Base-by-base conservation (phyloP, 179 eudicot species). In the Sideroxylon spinosum region DNA sequence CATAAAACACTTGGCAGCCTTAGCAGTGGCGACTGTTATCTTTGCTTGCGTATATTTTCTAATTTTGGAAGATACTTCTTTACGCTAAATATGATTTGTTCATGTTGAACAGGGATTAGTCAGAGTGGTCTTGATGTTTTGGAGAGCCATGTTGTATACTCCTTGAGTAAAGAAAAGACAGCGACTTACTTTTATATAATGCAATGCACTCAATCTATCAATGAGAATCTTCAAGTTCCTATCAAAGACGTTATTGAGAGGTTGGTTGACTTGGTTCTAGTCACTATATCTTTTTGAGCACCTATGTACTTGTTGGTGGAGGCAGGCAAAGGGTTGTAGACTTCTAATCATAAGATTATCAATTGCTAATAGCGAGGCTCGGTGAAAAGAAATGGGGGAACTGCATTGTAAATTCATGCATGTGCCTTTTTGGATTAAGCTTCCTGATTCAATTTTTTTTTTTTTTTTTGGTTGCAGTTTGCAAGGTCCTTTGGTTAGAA, bases 81-180 rank as follows among this genome's bases (percentile, higher is more conserved):
- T 0, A 17, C 19, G 20, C 17, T 19, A 19, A 57, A 57, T 19
- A 16, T 57, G 62, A n/a, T 57, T 79, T 59, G 22, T 80, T 73
- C 49, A 69, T 60, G 77, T 74, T 61, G 75, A 81, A 76, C 86
- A 92, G 97, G 89, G 46, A 81, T 84, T 77, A 71, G 68, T 56
- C 81, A 72, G 65, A 81, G 77, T 63, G 85, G 84, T 64, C 91
- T 90, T 74, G 78, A 62, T 79, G 74, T 83, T 67, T 76, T 89
- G 86, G 93, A 90, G 81, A 84, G 80, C 76, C 94, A 90, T 80
- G 76, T 75, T 68, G 89, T 88, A 11, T 92, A 90, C 84, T 87
- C 97, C 32, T 80, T 88, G 70, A 84, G 90, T 84, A 88, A 84
- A 82, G 85, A 82, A 79, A 89, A 85, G 81, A 76, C 88, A 48